Conservation (phyloP, 257 asterid genomes). For the Fraxinus anomala region DNA sequence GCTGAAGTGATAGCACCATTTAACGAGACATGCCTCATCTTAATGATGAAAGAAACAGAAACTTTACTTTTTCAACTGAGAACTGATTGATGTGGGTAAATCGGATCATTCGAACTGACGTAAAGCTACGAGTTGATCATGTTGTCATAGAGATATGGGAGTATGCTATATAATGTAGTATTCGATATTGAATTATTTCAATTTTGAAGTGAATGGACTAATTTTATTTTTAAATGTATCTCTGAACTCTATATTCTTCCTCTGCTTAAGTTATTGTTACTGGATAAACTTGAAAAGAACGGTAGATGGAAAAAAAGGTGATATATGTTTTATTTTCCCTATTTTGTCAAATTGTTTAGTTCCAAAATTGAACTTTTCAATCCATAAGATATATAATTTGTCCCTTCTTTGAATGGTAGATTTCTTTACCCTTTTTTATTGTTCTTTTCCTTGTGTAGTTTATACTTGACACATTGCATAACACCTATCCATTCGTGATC, state of each 20-base stretch:
- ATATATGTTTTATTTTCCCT: not conserved
- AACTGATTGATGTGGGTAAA: not conserved
- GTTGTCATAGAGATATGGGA: not conserved
- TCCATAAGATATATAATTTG: not conserved
- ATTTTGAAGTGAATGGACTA: not conserved
- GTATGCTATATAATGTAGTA: not conserved
- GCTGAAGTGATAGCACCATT: not conserved
- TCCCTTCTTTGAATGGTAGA: not conserved
- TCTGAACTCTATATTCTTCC: not conserved
- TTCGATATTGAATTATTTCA: conserved; percentile 1
- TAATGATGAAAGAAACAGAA: conserved; percentile 1
- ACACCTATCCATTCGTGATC: conserved; percentile 15
- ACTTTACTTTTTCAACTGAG: not conserved
- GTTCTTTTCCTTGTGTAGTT: not conserved
- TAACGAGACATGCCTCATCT: not conserved
- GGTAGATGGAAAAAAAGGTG: not conserved
- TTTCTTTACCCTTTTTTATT: not conserved
- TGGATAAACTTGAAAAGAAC: not conserved
- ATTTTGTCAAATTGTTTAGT: not conserved
- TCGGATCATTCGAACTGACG: not conserved
- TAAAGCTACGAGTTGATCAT: not conserved
- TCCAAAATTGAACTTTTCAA: not conserved
- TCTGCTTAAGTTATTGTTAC: not conserved
- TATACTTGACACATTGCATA: conserved; percentile 1
- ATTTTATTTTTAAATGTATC: not conserved